Conservation (phyloP, 2,329 filamentous ascomycete genomes). For the Elsinoe fawcettii region DNA sequence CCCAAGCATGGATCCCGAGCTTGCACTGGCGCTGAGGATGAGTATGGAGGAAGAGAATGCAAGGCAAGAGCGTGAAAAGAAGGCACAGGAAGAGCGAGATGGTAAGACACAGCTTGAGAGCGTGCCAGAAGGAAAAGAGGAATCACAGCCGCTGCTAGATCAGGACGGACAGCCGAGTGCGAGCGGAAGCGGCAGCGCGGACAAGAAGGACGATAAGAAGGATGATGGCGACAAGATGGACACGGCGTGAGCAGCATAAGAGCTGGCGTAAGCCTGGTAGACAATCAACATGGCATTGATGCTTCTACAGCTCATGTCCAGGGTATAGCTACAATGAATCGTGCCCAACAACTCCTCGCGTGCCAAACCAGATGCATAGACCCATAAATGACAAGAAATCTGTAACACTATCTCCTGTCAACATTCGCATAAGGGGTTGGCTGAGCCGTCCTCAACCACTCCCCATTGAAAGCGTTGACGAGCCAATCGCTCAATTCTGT, state of each 20-base stretch:
- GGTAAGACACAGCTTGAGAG: constrained; percentile 70
- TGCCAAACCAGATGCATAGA: background rate
- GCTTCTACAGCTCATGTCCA: background rate
- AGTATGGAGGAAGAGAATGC: constrained; percentile 98
- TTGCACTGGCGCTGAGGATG: constrained; percentile 91
- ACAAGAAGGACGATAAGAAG: constrained; percentile 44
- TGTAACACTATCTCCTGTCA: constrained; percentile 12
- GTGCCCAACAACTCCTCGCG: background rate
- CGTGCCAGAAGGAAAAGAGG: constrained; percentile 63
- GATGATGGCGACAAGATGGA: constrained; percentile 77
- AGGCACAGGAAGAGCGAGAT: constrained; percentile 58
- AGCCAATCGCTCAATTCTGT: constrained; percentile 80
- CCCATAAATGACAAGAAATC: background rate
- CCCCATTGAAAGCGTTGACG: constrained; percentile 93
- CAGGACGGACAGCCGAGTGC: constrained; percentile 59
- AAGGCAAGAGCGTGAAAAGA: constrained; percentile 76
- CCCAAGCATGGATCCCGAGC: constrained; percentile 81
- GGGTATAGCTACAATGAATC: constrained; percentile 1
- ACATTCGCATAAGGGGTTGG: constrained; percentile 39
- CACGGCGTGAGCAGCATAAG: constrained; percentile 51
- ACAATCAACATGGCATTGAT: background rate
- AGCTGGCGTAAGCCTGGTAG: background rate
- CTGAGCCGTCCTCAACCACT: constrained; percentile 63
- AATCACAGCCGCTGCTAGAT: constrained; percentile 54
- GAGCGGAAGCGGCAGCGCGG: constrained; percentile 38